A percentile compares a stretch with the other conserved stretches of the same genome.
These are phyloP conservation scores for Monosporascus sp. DNA, from an alignment of 2,329 filamentous ascomycete species.

Conservation along the genomic window DNA sequence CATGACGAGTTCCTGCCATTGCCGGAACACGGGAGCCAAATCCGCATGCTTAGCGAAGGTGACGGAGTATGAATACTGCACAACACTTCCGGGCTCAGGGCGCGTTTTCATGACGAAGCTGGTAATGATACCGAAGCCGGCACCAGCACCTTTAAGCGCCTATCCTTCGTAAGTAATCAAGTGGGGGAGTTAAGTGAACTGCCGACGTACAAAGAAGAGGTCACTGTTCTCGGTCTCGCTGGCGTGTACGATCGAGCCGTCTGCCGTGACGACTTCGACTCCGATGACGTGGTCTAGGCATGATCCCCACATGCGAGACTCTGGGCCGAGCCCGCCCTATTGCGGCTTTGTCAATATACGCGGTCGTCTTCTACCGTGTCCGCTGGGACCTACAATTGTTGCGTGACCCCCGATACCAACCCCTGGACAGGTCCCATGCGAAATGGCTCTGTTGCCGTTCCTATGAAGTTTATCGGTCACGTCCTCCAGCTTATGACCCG, in stretches of 20 bases:
- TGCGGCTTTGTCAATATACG: constrained; percentile 6
- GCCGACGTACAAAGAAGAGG: constrained; percentile 44
- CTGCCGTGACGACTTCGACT: constrained; percentile 51
- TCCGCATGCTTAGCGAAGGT: constrained; percentile 42
- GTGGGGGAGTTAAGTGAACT: background rate
- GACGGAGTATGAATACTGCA: constrained; percentile 55
- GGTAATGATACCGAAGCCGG: constrained; percentile 52
- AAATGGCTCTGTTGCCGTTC: constrained; percentile 50
- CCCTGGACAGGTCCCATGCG: constrained; percentile 55
- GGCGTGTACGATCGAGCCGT: constrained; percentile 45
- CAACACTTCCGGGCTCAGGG: constrained; percentile 46
- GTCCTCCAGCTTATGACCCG: constrained; percentile 47
- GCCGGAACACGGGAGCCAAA: constrained; percentile 44
- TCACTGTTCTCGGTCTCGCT: constrained; percentile 44
- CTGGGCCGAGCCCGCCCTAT: constrained; percentile 53
- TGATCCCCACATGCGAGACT: constrained; percentile 54
- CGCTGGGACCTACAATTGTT: constrained; percentile 39
- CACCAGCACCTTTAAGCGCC: constrained; percentile 52
- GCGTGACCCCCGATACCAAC: constrained; percentile 56
- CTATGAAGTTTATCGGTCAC: constrained; percentile 45
- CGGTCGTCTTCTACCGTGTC: background rate
- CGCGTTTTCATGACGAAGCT: constrained; percentile 53
- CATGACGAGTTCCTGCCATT: constrained; percentile 53
- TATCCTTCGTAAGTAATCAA: constrained; percentile 11
- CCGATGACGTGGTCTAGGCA: constrained; percentile 50